Evolutionary conservation across 495 filamentous ascomycete species (phyloP).

Genomic region (Clavariopsis aquatica): DNA sequence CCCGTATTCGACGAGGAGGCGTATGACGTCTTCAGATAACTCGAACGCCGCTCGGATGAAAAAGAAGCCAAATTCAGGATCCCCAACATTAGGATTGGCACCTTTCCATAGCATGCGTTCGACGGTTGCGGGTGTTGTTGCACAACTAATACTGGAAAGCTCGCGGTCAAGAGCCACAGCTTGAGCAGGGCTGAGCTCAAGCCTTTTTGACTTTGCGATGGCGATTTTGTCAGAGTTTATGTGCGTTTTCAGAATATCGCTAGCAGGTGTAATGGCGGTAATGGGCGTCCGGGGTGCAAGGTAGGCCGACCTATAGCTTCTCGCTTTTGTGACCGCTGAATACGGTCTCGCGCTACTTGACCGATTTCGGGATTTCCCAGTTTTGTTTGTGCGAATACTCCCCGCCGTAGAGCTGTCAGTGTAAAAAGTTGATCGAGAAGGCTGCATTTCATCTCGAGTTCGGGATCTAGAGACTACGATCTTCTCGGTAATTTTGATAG

Average conservation of each 20-base stretch:
- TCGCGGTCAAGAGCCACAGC: constrained; percentile 13
- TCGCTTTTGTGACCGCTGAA: background rate
- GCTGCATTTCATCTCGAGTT: background rate
- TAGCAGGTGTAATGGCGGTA: background rate
- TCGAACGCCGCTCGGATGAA: constrained; percentile 11
- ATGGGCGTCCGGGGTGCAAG: background rate
- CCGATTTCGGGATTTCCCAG: background rate
- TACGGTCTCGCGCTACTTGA: background rate
- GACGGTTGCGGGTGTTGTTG: background rate
- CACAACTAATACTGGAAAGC: background rate
- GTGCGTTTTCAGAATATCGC: background rate
- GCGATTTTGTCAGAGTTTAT: constrained; percentile 11
- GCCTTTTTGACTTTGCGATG: constrained; percentile 4
- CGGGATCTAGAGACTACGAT: background rate
- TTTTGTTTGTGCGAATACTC: background rate
- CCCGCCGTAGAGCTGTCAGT: constrained; percentile 4
- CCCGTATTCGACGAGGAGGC: constrained; percentile 19
- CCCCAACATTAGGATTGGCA: constrained; percentile 20
- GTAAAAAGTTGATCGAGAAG: constrained; percentile 10
- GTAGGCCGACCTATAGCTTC: background rate
- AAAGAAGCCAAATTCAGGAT: constrained; percentile 13
- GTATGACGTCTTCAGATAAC: constrained; percentile 2
- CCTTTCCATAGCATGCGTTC: constrained; percentile 15
- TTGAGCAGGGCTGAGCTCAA: constrained; percentile 8
- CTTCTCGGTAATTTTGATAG: background rate